phyloP scores from a whole-genome alignment of 1,284 basidiomycete genomes.

The Boletus albobrunnescens region DNA sequence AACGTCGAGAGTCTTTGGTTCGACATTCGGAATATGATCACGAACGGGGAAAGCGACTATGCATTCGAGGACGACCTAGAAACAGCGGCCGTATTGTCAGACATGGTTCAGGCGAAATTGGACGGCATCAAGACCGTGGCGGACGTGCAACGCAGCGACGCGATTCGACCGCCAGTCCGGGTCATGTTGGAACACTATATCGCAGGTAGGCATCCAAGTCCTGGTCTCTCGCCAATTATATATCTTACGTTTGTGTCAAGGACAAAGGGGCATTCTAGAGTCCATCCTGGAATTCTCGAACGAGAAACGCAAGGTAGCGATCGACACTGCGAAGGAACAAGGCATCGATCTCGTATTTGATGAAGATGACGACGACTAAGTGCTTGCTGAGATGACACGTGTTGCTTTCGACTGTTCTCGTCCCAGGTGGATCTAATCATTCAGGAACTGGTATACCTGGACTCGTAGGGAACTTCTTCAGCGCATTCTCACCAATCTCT shows the following conservation, averaged over 20 bases:
- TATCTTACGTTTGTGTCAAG: constrained; percentile 21
- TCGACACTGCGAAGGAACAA: constrained; percentile 44
- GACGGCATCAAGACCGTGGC: constrained; percentile 44
- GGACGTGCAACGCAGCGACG: constrained; percentile 16
- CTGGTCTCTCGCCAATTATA: not conserved
- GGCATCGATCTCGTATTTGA: constrained; percentile 54
- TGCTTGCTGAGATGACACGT: not conserved
- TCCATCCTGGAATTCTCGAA: constrained; percentile 43
- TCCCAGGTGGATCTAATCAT: too few species aligned
- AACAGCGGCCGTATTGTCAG: constrained; percentile 56
- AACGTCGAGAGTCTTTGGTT: constrained; percentile 60
- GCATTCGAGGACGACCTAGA: constrained; percentile 59
- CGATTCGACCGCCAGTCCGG: constrained; percentile 48
- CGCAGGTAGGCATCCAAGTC: constrained; percentile 39
- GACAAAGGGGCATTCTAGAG: constrained; percentile 43
- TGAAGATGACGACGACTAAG: constrained; percentile 21
- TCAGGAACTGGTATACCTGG: too few species aligned
- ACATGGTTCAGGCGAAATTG: constrained; percentile 60
- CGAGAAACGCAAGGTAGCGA: constrained; percentile 42
- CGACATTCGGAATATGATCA: constrained; percentile 47
- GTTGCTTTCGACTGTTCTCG: not conserved
- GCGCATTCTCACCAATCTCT: too few species aligned
- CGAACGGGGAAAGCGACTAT: constrained; percentile 35
- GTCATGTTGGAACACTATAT: constrained; percentile 58
- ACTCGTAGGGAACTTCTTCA: too few species aligned